Evolutionary conservation across 2,329 filamentous ascomycete genomes (phyloP).

Genomic region (Aspergillus neotritici): DNA sequence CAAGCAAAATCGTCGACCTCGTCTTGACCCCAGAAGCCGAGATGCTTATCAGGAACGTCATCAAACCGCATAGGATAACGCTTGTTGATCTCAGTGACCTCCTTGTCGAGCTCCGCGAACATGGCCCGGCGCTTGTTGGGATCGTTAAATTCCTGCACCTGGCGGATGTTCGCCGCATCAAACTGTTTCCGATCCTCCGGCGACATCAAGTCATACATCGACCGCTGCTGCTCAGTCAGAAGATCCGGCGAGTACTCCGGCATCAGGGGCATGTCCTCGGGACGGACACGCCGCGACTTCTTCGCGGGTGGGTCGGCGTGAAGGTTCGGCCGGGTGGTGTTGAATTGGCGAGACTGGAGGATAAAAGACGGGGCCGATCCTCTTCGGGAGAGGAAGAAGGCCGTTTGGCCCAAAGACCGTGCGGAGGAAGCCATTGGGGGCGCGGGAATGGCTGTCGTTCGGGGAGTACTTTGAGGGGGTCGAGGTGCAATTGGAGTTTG

Average conservation of each 20-base stretch:
- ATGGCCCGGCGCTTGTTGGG: constrained; percentile 22
- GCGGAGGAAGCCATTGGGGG: constrained; percentile 35
- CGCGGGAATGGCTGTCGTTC: constrained; percentile 9
- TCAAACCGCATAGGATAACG: constrained; percentile 26
- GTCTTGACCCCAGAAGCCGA: constrained; percentile 42
- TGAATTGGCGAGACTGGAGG: constrained; percentile 28
- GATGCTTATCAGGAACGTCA: constrained; percentile 17
- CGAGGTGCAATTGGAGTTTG: constrained; percentile 1
- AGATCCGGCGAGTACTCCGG: constrained; percentile 35
- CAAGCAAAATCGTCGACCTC: constrained; percentile 41
- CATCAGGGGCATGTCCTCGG: constrained; percentile 25
- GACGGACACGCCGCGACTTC: constrained; percentile 7
- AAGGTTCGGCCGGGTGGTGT: constrained; percentile 28
- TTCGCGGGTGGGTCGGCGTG: constrained; percentile 28
- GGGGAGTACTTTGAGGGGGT: constrained; percentile 19
- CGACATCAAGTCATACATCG: constrained; percentile 36
- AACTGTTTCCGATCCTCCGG: constrained; percentile 34
- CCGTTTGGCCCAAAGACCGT: constrained; percentile 35
- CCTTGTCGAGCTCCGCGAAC: constrained; percentile 30
- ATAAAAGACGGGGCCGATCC: constrained; percentile 15
- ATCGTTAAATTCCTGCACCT: constrained; percentile 37
- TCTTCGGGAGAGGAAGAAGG: constrained; percentile 29
- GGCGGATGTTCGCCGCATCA: constrained; percentile 30
- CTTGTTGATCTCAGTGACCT: constrained; percentile 29
- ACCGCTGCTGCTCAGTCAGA: constrained; percentile 29